These are phyloP conservation scores for Arthrobotrys musiformis DNA, from an alignment of 2,329 filamentous ascomycete species.

Conservation along the genomic window DNA sequence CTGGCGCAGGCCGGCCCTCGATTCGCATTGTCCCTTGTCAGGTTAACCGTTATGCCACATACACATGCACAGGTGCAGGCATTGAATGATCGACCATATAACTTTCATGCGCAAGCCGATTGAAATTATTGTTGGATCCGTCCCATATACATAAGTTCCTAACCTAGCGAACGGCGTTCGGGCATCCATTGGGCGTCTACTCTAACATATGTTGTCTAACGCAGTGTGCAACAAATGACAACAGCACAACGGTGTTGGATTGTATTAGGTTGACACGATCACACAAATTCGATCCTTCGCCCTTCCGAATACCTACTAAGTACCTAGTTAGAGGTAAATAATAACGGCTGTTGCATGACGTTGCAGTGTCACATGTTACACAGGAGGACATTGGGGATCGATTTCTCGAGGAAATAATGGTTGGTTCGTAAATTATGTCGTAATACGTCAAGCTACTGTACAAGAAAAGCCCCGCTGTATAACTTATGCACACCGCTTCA, in stretches of 20 bases:
- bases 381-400: too few species aligned
- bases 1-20: too few species aligned
- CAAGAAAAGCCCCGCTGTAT: neutral
- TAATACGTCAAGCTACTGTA: constrained; percentile 10
- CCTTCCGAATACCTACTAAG: too few species aligned
- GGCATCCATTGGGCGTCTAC: neutral
- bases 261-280: neutral
- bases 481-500: neutral
- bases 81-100: too few species aligned
- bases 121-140: neutral
- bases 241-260: neutral
- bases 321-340: too few species aligned
- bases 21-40: too few species aligned
- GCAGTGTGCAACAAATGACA: neutral
- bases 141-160: too few species aligned
- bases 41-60: too few species aligned
- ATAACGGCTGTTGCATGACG: too few species aligned
- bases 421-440: neutral
- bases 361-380: neutral
- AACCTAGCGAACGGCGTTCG: neutral
- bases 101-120: neutral
- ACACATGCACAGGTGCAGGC: too few species aligned
- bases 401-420: neutral
- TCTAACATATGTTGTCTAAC: neutral
- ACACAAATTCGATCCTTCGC: neutral